phyloP scores from a whole-genome alignment of 768 basidiomycete species.

The Sarcomyxa edulis region DNA sequence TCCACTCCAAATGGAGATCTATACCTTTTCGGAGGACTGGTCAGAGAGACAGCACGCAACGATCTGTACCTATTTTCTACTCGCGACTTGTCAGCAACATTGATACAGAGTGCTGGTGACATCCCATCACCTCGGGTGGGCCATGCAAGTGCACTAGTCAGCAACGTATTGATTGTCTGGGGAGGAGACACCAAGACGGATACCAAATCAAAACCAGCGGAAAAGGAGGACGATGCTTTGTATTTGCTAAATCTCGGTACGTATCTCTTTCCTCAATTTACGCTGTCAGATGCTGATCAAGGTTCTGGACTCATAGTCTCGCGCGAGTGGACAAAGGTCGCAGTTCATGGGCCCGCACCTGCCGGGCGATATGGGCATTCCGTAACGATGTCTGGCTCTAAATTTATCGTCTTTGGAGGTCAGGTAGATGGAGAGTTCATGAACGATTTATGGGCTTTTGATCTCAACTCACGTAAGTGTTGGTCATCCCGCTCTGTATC shows the following conservation, averaged over 20 bases:
- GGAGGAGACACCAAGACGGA: conserved; percentile 94
- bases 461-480: conserved; percentile 84
- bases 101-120: conserved; percentile 86
- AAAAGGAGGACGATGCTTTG: conserved; percentile 86
- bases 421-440: conserved; percentile 94
- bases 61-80: conserved; percentile 91
- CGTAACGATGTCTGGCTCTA: conserved; percentile 85
- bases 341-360: conserved; percentile 72
- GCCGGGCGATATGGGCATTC: conserved; percentile 94
- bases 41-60: conserved; percentile 83
- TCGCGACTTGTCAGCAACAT: conserved; percentile 69
- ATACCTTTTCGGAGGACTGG: conserved; percentile 95
- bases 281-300: too few relatives aligned
- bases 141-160: conserved; percentile 92
- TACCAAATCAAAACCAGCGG: conserved; percentile 49
- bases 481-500: conserved; percentile 1
- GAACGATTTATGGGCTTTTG: conserved; percentile 94
- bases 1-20: conserved; percentile 83
- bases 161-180: conserved; percentile 95
- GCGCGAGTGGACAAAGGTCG: conserved; percentile 90
- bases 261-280: conserved; percentile 29
- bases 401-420: conserved; percentile 94
- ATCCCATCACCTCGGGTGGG: conserved; percentile 90
- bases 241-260: conserved; percentile 92
- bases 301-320: conserved; percentile 49